A percentile compares a stretch with the other conserved stretches of the same genome.
phyloP scores from a whole-genome alignment of 139 green algal genomes.

The Chlamydomonas sp. region DNA sequence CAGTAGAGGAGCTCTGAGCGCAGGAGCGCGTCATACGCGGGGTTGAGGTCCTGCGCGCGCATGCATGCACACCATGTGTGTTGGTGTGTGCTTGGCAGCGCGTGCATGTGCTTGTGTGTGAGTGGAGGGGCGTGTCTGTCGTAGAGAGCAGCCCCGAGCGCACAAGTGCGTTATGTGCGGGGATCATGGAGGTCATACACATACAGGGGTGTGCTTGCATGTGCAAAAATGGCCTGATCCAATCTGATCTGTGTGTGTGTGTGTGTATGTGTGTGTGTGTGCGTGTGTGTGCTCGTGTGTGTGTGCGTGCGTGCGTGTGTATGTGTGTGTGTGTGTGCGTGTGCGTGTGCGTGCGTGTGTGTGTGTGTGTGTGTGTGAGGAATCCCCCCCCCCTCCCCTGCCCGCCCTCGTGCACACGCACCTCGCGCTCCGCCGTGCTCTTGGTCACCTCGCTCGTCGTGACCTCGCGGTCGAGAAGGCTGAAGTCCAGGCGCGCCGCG shows the following conservation, averaged over 20 bases:
- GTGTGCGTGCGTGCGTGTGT: slow-evolving; percentile 5
- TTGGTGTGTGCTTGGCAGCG: too few relatives aligned
- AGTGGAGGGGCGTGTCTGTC: too few relatives aligned
- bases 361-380: not conserved
- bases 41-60: slow-evolving; percentile 7
- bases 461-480: slow-evolving; percentile 59
- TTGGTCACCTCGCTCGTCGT: slow-evolving; percentile 42
- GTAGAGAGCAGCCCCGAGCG: too few relatives aligned
- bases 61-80: too few relatives aligned
- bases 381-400: too few relatives aligned
- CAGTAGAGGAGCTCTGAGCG: slow-evolving; percentile 6
- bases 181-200: too few relatives aligned
- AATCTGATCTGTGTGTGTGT: not conserved
- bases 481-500: slow-evolving; percentile 61
- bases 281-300: not conserved
- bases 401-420: too few relatives aligned
- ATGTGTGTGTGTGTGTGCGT: not conserved
- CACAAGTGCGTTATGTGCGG: too few relatives aligned
- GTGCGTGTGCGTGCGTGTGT: not conserved
- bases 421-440: slow-evolving; percentile 35
- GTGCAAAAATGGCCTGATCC: not conserved
- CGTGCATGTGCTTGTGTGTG: too few relatives aligned
- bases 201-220: slow-evolving; percentile 5
- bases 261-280: slow-evolving; percentile 6
- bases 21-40: slow-evolving; percentile 4